Base-by-base conservation (phyloP, 345 rosid species). In the Psidium guajava region DNA sequence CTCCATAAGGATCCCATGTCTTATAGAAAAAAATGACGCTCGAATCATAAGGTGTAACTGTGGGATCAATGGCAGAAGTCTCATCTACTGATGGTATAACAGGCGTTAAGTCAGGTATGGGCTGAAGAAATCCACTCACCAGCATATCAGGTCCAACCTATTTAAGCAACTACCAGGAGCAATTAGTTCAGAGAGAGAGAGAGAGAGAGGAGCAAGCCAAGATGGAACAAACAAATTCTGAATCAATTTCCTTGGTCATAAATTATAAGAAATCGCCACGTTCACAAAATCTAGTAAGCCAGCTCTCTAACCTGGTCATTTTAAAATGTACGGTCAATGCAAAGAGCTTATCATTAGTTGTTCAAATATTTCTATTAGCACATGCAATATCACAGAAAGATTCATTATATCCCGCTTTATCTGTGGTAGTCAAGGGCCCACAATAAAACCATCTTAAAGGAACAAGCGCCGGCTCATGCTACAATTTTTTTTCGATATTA, bases 131-230 rank as follows among this genome's bases (percentile, higher is more conserved):
- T 87, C 99, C 99, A 32, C 94, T 95, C 82, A 97, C 85, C 86
- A 97, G 98, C 93, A 97, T 93, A 88, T 97, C 99, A 0, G 96
- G 98, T 88, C 98, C 99, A 88, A 95, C 93, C 99, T 96, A 88
- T 75, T 54, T 14, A 61, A 86, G 50, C 27, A 77, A 55, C 44
- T 44, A 52, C 15, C 21, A 25, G 52, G 69, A 22, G 40, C 40
- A 49, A 69, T 44, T 81, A 24, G 54, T 73, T 27, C 11, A n/a
- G n/a, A n/a, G n/a, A n/a, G n/a, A 21, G 14, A 47, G 49, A 77
- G 82, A 47, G 82, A 40, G 56, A 55, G 47, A 54, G 24, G 18
- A 25, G 64, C 56, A 18, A 82, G 47, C 24, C 77, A 69, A 69
- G 47, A 69, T 69, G 77, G 24, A 69, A 16, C 47, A 69, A 32